A percentile compares a stretch with the other conserved stretches of the same genome.
Evolutionary conservation across 2,329 filamentous ascomycete species (phyloP).

Genomic region (Fonsecaea multimorphosa): DNA sequence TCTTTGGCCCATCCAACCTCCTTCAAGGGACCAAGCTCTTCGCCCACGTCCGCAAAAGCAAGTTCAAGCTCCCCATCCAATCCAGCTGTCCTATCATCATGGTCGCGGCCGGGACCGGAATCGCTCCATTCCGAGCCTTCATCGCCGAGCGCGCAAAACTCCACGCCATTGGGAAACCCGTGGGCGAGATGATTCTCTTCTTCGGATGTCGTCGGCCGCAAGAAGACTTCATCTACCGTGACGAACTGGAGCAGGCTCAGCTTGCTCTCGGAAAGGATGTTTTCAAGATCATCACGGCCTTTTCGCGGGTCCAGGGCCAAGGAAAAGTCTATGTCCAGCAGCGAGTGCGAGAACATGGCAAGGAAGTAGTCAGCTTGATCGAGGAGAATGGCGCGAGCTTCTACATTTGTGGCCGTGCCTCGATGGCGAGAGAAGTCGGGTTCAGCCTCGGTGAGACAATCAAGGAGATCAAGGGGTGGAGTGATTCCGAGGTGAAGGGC

Average conservation of each 20-base stretch:
- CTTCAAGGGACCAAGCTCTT: slow-evolving; percentile 11
- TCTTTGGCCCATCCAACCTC: background rate
- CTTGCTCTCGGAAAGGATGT: slow-evolving; percentile 18
- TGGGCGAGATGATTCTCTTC: slow-evolving; percentile 50
- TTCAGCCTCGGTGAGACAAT: slow-evolving; percentile 46
- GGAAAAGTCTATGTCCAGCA: slow-evolving; percentile 30
- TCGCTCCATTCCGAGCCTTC: slow-evolving; percentile 35
- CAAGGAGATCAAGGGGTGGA: slow-evolving; percentile 46
- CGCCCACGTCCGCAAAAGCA: slow-evolving; percentile 26
- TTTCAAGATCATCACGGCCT: slow-evolving; percentile 23
- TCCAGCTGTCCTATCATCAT: slow-evolving; percentile 40
- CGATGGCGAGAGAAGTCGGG: slow-evolving; percentile 42
- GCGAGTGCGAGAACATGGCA: slow-evolving; percentile 4
- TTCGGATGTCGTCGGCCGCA: slow-evolving; percentile 50
- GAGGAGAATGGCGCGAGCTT: slow-evolving; percentile 24
- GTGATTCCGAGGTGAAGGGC: slow-evolving; percentile 49
- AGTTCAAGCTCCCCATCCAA: slow-evolving; percentile 37
- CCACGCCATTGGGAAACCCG: slow-evolving; percentile 10
- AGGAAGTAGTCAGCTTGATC: slow-evolving; percentile 12
- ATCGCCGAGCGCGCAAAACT: slow-evolving; percentile 9
- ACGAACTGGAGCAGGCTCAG: slow-evolving; percentile 25
- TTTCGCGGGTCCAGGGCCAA: slow-evolving; percentile 19
- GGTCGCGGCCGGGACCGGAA: slow-evolving; percentile 40
- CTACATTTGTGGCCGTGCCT: slow-evolving; percentile 29
- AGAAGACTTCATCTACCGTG: slow-evolving; percentile 48